Evolutionary conservation across 2,329 filamentous ascomycete species (phyloP), one percentile per base, ranked within the genome.

Genomic region (Mariannaea elegans): DNA sequence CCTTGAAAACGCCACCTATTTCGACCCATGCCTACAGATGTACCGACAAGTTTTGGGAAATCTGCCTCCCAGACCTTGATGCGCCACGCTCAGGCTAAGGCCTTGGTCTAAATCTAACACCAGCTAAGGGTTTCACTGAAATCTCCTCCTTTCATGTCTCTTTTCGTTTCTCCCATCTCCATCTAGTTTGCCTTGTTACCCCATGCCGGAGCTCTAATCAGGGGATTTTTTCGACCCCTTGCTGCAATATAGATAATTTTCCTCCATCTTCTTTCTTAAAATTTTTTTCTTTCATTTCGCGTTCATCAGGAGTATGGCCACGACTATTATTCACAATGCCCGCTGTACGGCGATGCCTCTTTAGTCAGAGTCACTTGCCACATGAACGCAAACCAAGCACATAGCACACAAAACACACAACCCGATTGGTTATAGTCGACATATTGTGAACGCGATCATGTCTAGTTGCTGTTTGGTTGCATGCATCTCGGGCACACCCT

Each of bases 381-480:
- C 2, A 4, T 21, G 12, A 29, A 16, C 34, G 32, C 31, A 47
- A 47, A 18, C 21, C 32, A 16, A 41, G 19, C 38, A 41, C 38
- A 7, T 14, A 12, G 27, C 52, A 32, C 24, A n/a, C 23, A 21
- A 9, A 6, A 47, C 16, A 29, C 24, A 27, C 24, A 18, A 19
- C 39, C 36, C 18, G 57, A 61, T 55, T 42, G 32, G 47, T 48
- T 41, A 32, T 54, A 31, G 49, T 19, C 42, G 47, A 13, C 58
- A 36, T 38, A 16, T 57, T 64, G 56, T 45, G 59, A 50, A 48
- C 49, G 45, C 54, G 44, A 49, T 61, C 52, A 49, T 69, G 63
- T 66, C 65, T 70, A 63, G 65, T 34, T 61, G 59, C 57, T 68
- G 61, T 63, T 62, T 70, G 66, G 65, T 31, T 61, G 58, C 59